Evolutionary conservation across 495 filamentous ascomycete genomes (phyloP).

Genomic region (Daldinia concentrica): DNA sequence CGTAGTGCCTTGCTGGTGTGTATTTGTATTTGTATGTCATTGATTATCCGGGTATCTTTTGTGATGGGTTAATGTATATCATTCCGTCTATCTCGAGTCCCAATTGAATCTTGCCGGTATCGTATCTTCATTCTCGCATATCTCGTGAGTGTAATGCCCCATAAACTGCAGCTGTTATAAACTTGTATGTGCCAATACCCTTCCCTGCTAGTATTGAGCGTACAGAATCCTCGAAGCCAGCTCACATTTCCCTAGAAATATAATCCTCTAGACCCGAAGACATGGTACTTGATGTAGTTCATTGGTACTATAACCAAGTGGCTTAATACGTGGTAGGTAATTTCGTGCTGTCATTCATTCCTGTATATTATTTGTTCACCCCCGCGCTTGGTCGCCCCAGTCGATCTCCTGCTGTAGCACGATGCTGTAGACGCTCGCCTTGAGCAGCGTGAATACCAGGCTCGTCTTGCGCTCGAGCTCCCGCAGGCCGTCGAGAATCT

Average conservation of each 20-base stretch:
- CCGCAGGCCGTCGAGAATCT: constrained; percentile 83
- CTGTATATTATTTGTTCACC: constrained; percentile 5
- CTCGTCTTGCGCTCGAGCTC: constrained; percentile 93
- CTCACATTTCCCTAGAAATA: neutral
- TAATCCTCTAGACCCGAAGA: neutral
- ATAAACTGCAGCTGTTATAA: neutral
- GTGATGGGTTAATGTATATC: neutral
- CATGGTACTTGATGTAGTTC: neutral
- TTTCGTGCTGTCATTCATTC: neutral
- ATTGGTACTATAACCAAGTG: neutral
- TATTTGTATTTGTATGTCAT: constrained; percentile 5
- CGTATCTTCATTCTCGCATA: constrained; percentile 2
- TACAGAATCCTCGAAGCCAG: neutral
- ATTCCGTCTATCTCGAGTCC: neutral
- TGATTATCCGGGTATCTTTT: constrained; percentile 32
- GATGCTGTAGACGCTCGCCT: constrained; percentile 98
- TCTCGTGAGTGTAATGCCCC: neutral
- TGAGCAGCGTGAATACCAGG: constrained; percentile 91
- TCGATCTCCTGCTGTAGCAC: constrained; percentile 95
- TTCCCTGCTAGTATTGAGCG: too few species aligned
- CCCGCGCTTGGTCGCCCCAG: constrained; percentile 62
- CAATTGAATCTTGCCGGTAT: neutral
- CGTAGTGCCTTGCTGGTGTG: neutral
- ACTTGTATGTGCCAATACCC: neutral
- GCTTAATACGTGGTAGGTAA: neutral